Evolutionary conservation across 352 stramenopile species (phyloP), one percentile per base, ranked within the genome.

Genomic region (Halophytophthora batemanensis): DNA sequence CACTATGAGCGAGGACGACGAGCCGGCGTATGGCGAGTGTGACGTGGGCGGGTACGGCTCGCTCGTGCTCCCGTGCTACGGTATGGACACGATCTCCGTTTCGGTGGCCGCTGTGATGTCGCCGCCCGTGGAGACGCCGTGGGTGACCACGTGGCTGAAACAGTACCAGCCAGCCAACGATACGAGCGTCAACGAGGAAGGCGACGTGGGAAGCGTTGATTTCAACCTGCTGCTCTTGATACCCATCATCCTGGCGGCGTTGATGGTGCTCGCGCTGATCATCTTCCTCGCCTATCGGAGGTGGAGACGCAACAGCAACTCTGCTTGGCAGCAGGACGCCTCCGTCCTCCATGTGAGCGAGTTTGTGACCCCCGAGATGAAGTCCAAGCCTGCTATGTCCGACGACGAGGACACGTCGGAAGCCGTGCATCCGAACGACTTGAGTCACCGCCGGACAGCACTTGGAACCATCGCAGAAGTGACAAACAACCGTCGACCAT

Each of bases 41-140:
- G n/a, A 12, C 10, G 7, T 39, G 10, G 44, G 13, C 0, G 52
- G 50, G 12, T 76, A 64, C 40, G 47, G 64, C 11, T 72, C 66
- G 12, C 11, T 74, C 13, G 55, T 69, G 18, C 61, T 80, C 13
- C 66, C 66, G 4, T 79, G 69, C 15, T 58, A 64, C n/a, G 51
- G 45, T 15, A 61, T 43, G 1, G 23, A 48, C 8, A 57, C 52
- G n/a, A 17, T 59, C 3, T 56, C 60, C 2, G 45, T 37, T 5
- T 29, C 37, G 14, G 59, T 55, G 3, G 34, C 61, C 28, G 47
- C 51, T 12, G 42, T 45, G 2, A 63, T 45, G 41, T 44, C 36
- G 14, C 34, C 17, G 2, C 50, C 61, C 12, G 44, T 34, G 28
- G 45, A 39, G 2, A 56, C 39, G 12, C 3, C 29, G 1, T 69